phyloP scores from a whole-genome alignment of 2,329 filamentous ascomycete genomes.

The Fusarium piperis region DNA sequence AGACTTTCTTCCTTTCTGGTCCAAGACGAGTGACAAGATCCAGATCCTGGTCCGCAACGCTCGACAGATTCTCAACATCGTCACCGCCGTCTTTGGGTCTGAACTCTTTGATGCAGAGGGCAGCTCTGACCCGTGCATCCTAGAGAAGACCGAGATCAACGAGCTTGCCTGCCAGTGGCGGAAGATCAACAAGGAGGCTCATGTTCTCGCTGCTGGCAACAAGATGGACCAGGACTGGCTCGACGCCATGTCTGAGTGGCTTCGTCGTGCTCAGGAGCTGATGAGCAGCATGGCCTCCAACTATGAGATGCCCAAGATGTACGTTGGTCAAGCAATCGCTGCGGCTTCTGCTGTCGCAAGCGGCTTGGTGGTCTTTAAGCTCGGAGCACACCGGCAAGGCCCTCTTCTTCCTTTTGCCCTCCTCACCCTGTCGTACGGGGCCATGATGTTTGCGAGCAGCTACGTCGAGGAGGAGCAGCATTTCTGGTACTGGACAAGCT shows the following conservation, averaged over 20 bases:
- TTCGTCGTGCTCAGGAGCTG: conserved; percentile 75
- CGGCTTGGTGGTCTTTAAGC: conserved; percentile 10
- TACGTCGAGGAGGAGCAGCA: conserved; percentile 99
- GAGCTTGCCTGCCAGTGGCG: conserved; percentile 77
- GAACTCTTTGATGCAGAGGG: conserved; percentile 53
- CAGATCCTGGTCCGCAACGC: conserved; percentile 82
- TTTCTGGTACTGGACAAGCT: conserved; percentile 94
- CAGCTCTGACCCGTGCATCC: conserved; percentile 50
- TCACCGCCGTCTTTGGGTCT: conserved; percentile 74
- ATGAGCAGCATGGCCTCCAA: conserved; percentile 94
- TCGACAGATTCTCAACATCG: conserved; percentile 79
- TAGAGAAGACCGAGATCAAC: conserved; percentile 55
- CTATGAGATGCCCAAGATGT: conserved; percentile 77
- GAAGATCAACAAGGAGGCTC: conserved; percentile 42
- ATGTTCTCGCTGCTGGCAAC: conserved; percentile 29
- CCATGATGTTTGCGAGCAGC: conserved; percentile 98
- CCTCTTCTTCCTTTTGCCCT: conserved; percentile 56
- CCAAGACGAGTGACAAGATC: conserved; percentile 60
- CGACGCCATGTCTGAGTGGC: conserved; percentile 65
- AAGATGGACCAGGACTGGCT: conserved; percentile 53
- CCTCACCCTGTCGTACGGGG: conserved; percentile 71
- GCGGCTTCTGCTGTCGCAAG: conserved; percentile 43
- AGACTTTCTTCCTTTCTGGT: conserved; percentile 82
- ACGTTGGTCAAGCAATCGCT: conserved; percentile 55
- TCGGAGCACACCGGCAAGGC: conserved; percentile 16